phyloP scores from a whole-genome alignment of 2,329 filamentous ascomycete species.

The Pyricularia pennisetigena region DNA sequence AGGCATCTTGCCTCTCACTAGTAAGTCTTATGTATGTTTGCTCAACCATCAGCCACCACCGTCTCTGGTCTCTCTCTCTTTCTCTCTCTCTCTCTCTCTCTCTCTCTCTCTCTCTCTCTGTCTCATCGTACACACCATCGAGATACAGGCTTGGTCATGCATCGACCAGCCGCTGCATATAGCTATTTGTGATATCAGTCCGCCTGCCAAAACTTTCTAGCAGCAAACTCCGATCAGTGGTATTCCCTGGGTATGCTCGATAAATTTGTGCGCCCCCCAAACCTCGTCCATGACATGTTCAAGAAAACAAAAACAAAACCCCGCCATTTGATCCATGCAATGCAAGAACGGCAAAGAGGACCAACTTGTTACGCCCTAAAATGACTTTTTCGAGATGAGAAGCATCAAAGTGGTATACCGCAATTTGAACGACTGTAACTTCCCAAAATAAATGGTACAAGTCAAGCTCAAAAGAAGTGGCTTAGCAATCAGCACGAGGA shows the following conservation, averaged over 20 bases:
- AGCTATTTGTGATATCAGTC: background rate
- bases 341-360: background rate
- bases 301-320: background rate
- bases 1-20: background rate
- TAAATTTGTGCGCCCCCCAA: background rate
- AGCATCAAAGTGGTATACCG: background rate
- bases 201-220: background rate
- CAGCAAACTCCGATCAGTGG: background rate
- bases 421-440: background rate
- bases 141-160: background rate
- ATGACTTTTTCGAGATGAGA: background rate
- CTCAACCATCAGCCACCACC: background rate
- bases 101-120: background rate
- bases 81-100: no score
- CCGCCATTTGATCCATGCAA: background rate
- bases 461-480: background rate
- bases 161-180: background rate
- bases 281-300: background rate
- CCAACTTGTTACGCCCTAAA: background rate
- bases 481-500: background rate
- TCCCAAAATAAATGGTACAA: background rate
- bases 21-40: background rate
- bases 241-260: background rate
- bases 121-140: conserved; percentile 2
- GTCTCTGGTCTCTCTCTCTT: background rate